phyloP scores from a whole-genome alignment of 352 stramenopile species.

The Pythium monospermum region DNA sequence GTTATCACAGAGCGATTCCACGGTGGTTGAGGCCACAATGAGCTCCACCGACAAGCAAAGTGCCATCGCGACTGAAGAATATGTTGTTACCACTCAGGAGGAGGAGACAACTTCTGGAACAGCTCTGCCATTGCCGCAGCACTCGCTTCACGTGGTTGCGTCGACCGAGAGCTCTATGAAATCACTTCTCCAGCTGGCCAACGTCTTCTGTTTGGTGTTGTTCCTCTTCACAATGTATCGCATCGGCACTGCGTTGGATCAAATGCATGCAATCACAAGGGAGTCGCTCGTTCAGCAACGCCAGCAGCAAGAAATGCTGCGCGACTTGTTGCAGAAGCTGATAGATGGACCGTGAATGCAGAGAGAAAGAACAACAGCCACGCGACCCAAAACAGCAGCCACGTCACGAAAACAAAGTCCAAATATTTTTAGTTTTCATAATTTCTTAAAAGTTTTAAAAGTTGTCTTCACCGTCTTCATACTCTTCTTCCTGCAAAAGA shows the following conservation, averaged over 20 bases:
- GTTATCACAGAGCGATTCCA: too few species aligned
- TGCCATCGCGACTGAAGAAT: too few species aligned
- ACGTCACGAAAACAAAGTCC: not conserved
- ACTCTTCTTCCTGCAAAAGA: conserved; percentile 28
- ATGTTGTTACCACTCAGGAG: too few species aligned
- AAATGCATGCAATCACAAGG: conserved; percentile 55
- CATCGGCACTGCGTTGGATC: conserved; percentile 42
- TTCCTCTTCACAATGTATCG: conserved; percentile 72
- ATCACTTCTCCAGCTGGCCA: conserved; percentile 32
- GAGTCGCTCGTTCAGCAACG: conserved; percentile 53
- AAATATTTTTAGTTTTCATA: conserved; percentile 1
- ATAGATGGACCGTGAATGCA: too few species aligned
- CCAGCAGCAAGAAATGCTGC: conserved; percentile 62
- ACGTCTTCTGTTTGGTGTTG: conserved; percentile 49
- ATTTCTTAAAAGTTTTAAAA: conserved; percentile 18
- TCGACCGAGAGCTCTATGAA: too few species aligned
- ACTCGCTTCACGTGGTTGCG: too few species aligned
- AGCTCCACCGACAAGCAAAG: too few species aligned
- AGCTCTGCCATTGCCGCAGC: too few species aligned
- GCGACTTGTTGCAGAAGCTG: conserved; percentile 48
- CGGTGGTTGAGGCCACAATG: too few species aligned
- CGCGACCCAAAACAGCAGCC: too few species aligned
- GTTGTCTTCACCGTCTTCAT: conserved; percentile 30
- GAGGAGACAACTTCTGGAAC: too few species aligned
- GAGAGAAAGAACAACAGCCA: too few species aligned